These are phyloP conservation scores for Xylariales sp. DNA, from an alignment of 2,329 filamentous ascomycete genomes.

Conservation along the genomic window DNA sequence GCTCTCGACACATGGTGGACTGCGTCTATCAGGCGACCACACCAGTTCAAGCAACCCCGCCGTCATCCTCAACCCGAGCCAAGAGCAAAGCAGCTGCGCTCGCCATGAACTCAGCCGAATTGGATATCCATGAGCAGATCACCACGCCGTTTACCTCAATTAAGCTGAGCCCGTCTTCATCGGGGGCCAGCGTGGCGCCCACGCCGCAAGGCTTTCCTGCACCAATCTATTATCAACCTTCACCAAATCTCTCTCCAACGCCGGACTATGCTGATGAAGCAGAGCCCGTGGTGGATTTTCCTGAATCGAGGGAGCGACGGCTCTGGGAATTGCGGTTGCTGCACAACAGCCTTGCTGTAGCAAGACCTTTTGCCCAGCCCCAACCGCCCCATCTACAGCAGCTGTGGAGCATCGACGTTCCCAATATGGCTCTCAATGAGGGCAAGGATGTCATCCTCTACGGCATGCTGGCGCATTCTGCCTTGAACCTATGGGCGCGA, in stretches of 20 bases:
- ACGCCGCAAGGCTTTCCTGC: too few relatives aligned
- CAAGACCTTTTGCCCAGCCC: slow-evolving; percentile 19
- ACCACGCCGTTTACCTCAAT: too few relatives aligned
- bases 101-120: too few relatives aligned
- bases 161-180: too few relatives aligned
- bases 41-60: slow-evolving; percentile 9
- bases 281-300: slow-evolving; percentile 23
- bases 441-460: slow-evolving; percentile 27
- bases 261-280: neutral
- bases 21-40: slow-evolving; percentile 27
- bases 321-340: slow-evolving; percentile 31
- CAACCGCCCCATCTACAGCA: slow-evolving; percentile 13
- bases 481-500: slow-evolving; percentile 29
- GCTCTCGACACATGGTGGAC: slow-evolving; percentile 23
- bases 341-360: slow-evolving; percentile 29
- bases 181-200: too few relatives aligned
- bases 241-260: neutral
- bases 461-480: slow-evolving; percentile 29
- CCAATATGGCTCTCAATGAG: slow-evolving; percentile 25
- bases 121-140: too few relatives aligned
- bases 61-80: slow-evolving; percentile 2
- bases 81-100: slow-evolving; percentile 9
- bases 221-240: neutral
- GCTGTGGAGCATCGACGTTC: slow-evolving; percentile 27
- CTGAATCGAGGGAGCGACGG: slow-evolving; percentile 29